Conservation (phyloP, 768 basidiomycete species). For the Rhodotorula kratochvilovae region DNA sequence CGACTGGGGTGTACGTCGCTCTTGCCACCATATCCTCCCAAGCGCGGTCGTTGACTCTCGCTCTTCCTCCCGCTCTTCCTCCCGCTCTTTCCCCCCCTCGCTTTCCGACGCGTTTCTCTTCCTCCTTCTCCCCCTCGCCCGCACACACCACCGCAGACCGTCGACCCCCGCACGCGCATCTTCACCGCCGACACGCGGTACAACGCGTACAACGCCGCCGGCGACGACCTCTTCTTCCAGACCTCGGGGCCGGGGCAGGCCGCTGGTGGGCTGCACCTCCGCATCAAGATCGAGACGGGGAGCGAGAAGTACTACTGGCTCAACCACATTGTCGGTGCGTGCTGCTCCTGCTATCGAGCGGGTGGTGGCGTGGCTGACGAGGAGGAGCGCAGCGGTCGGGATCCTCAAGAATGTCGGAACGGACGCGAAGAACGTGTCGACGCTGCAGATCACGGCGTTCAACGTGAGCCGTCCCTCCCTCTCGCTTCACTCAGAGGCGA, state of each 20-base stretch:
- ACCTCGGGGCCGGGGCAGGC: constrained; percentile 5
- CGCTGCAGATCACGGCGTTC: constrained; percentile 5
- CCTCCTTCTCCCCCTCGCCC: background rate
- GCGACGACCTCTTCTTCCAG: constrained; percentile 21
- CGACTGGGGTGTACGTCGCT: background rate
- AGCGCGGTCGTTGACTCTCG: too few species aligned
- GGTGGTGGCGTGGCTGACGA: background rate
- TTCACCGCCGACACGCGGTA: constrained; percentile 28
- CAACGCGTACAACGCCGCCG: constrained; percentile 8
- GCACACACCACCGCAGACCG: background rate
- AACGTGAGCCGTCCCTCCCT: background rate
- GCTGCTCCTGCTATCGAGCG: too few species aligned
- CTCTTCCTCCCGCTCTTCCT: too few species aligned
- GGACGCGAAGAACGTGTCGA: constrained; percentile 4
- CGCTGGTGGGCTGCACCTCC: constrained; percentile 6
- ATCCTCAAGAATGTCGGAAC: constrained; percentile 5
- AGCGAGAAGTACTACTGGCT: constrained; percentile 7
- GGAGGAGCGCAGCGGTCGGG: background rate
- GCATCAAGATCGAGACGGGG: constrained; percentile 17
- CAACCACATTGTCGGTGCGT: constrained; percentile 22
- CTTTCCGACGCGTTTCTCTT: background rate
- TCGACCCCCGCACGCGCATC: constrained; percentile 24
- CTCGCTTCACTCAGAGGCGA: too few species aligned
- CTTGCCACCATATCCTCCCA: too few species aligned
- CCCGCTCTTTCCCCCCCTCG: background rate